Percentiles rank a stretch among this genome's conserved stretches.
phyloP scores from a whole-genome alignment of 2,329 filamentous ascomycete species.

The Septoria petroselini region DNA sequence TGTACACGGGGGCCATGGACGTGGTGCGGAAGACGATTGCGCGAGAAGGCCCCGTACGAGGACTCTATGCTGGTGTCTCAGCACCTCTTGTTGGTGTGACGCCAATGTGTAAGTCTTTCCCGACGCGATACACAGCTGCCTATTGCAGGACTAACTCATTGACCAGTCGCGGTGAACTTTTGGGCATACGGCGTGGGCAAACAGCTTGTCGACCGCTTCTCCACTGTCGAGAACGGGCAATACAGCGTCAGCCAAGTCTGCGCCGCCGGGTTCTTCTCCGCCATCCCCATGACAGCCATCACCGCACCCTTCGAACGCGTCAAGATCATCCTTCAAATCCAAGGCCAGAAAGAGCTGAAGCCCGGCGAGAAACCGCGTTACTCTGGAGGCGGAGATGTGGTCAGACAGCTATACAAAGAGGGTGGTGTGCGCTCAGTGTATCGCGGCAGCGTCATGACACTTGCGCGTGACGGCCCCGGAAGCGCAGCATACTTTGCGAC shows the following conservation, averaged over 20 bases:
- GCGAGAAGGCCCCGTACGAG: constrained; percentile 72
- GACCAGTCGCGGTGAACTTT: constrained; percentile 62
- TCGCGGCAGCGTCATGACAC: constrained; percentile 82
- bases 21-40: constrained; percentile 87
- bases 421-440: constrained; percentile 90
- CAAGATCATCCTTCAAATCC: constrained; percentile 96
- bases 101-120: constrained; percentile 83
- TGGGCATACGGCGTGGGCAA: constrained; percentile 96
- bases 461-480: constrained; percentile 90
- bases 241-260: constrained; percentile 85
- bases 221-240: constrained; percentile 63
- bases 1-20: constrained; percentile 86
- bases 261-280: constrained; percentile 93
- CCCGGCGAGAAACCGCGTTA: constrained; percentile 93
- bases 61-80: constrained; percentile 93
- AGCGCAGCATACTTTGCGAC: constrained; percentile 94
- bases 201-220: constrained; percentile 69
- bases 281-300: constrained; percentile 94
- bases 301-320: constrained; percentile 99
- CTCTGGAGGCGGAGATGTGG: constrained; percentile 81
- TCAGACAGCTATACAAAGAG: constrained; percentile 86
- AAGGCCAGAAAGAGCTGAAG: constrained; percentile 80
- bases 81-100: constrained; percentile 94
- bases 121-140: not conserved
- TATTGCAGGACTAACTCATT: constrained; percentile 20